Evolutionary conservation across 495 filamentous ascomycete species (phyloP), one percentile per base, ranked within the genome.

Genomic region (Bacidia gigantensis): DNA sequence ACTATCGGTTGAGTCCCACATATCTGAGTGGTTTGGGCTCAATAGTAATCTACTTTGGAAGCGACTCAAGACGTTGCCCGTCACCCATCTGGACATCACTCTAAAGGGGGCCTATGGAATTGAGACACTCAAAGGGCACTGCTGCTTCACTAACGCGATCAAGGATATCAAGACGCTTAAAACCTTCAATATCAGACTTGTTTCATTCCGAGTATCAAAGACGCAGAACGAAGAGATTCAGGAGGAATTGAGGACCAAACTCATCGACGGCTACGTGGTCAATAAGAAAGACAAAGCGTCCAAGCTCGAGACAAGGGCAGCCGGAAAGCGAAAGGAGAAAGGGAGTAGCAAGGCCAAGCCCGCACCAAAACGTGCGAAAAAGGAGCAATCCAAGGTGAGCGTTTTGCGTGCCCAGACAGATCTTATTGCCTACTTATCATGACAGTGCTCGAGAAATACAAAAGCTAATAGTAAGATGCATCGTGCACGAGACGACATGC

Each of bases 31-130:
- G 14, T 18, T 26, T 14, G 14, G 29, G 7, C 29, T 35, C 5
- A 7, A 5, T 35, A 35, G 14, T 35, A 35, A 14, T 7, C 29
- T 35, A 35, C 14, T 35, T 7, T 35, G 29, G 3, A 11, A 50
- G 20, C 26, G 46, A 3, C 29, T 57, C 14, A 10, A 2, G 2
- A 53, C 41, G 24, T 41, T 53, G 20, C 29, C 55, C 7, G 48
- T 57, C 24, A 57, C 35, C n/a, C 55, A 57, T 49, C 50, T 52
- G 3, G 23, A 43, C 14, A 7, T 57, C 32, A 53, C 45, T 11
- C 12, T 57, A 9, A 57, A 40, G 38, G 55, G 55, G 22, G 17
- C 12, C 0, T 32, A 43, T 21, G 26, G 23, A 3, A 18, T 29
- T 24, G 44, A 43, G 14, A 3, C 20, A 1, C 1, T 57, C 3